These are phyloP conservation scores for Lepiota brunneoincarnata DNA, from an alignment of 768 basidiomycete genomes.

Conservation along the genomic window DNA sequence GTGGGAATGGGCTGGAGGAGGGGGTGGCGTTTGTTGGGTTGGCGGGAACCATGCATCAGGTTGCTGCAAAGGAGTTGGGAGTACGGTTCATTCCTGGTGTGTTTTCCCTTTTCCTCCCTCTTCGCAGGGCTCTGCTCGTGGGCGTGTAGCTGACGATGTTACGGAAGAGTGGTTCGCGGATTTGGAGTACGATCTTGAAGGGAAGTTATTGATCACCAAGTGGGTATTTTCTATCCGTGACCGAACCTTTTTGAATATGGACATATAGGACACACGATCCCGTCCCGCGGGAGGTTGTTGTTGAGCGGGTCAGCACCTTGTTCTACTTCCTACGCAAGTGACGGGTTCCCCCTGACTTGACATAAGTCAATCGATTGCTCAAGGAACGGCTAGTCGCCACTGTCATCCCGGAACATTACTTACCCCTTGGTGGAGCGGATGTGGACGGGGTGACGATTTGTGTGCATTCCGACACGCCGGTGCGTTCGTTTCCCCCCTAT, in stretches of 20 bases:
- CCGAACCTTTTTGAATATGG: neutral
- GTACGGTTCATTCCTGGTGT: conserved; percentile 62
- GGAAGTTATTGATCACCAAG: conserved; percentile 62
- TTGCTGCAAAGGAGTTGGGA: conserved; percentile 48
- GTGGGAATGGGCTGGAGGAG: conserved; percentile 14
- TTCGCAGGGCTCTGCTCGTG: conserved; percentile 1
- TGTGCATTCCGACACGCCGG: conserved; percentile 64
- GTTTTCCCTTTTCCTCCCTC: neutral
- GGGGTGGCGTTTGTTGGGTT: conserved; percentile 59
- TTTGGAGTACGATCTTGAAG: conserved; percentile 54
- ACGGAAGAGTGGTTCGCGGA: conserved; percentile 66
- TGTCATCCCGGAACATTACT: conserved; percentile 27
- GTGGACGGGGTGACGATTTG: conserved; percentile 57
- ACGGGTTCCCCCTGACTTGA: neutral
- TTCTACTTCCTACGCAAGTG: neutral
- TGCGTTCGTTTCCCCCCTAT: conserved; percentile 28
- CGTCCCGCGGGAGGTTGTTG: conserved; percentile 39
- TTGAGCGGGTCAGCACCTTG: conserved; percentile 34
- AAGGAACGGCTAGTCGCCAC: conserved; percentile 46
- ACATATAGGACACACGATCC: conserved; percentile 46
- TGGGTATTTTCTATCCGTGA: conserved; percentile 17
- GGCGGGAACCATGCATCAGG: conserved; percentile 61
- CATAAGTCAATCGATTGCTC: conserved; percentile 44
- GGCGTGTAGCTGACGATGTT: neutral
- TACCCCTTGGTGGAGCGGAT: conserved; percentile 39